A percentile compares a stretch with the other conserved stretches of the same genome.
Conservation (phyloP, 2,329 filamentous ascomycete species). For the Cyanodermella asteris region DNA sequence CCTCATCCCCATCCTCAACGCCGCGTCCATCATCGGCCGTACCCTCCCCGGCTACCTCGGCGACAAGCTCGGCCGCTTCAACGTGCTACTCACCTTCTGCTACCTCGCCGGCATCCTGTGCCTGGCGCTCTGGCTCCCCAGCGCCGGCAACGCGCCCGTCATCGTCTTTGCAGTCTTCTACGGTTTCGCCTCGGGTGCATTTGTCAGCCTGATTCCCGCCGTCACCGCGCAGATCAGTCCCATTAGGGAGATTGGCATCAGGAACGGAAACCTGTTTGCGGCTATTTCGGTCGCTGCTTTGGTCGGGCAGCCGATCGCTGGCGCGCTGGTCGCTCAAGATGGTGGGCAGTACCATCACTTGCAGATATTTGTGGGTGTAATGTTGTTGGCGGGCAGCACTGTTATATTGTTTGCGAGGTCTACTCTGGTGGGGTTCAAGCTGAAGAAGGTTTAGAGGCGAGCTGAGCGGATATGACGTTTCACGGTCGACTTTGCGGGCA, state of each 20-base stretch:
- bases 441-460: slow-evolving; percentile 13
- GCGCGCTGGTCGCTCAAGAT: slow-evolving; percentile 32
- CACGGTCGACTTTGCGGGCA: no score
- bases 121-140: slow-evolving; percentile 34
- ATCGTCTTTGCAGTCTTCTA: slow-evolving; percentile 46
- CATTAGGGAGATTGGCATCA: slow-evolving; percentile 44
- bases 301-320: slow-evolving; percentile 45
- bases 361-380: slow-evolving; percentile 42
- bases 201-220: slow-evolving; percentile 39
- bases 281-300: slow-evolving; percentile 41
- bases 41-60: slow-evolving; percentile 31
- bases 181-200: slow-evolving; percentile 46
- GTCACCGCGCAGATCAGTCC: slow-evolving; percentile 50
- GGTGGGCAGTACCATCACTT: slow-evolving; percentile 34
- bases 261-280: slow-evolving; percentile 42
- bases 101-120: slow-evolving; percentile 24
- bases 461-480: no score
- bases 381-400: slow-evolving; percentile 22
- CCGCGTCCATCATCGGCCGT: slow-evolving; percentile 27
- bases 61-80: slow-evolving; percentile 32
- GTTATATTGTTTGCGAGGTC: slow-evolving; percentile 18
- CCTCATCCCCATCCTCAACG: slow-evolving; percentile 32
- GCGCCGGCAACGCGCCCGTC: slow-evolving; percentile 30
- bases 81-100: slow-evolving; percentile 30
- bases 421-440: slow-evolving; percentile 12